These are phyloP conservation scores for Alternaria brassicicola DNA, from an alignment of 2,329 filamentous ascomycete genomes.

Conservation along the genomic window DNA sequence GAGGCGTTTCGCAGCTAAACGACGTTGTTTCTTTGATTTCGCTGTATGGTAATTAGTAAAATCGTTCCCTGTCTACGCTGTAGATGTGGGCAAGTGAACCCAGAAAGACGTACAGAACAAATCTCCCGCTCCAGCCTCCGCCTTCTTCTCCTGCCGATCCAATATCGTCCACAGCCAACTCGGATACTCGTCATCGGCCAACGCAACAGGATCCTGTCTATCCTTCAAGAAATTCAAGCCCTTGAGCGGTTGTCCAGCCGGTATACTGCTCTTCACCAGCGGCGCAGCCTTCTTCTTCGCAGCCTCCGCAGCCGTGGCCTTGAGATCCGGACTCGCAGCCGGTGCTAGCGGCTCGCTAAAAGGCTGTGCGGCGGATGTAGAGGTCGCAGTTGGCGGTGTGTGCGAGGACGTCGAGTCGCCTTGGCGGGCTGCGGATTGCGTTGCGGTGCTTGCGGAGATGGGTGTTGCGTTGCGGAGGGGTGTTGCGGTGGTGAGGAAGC, in stretches of 20 bases:
- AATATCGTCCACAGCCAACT: slow-evolving; percentile 79
- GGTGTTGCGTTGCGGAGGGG: slow-evolving; percentile 32
- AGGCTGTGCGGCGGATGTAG: slow-evolving; percentile 54
- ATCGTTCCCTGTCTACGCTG: background rate
- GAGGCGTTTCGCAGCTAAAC: slow-evolving; percentile 70
- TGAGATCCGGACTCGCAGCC: slow-evolving; percentile 25
- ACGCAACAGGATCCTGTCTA: slow-evolving; percentile 72
- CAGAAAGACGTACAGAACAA: slow-evolving; percentile 74
- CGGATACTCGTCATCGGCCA: slow-evolving; percentile 78
- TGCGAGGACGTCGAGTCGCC: slow-evolving; percentile 32
- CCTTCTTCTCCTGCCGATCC: slow-evolving; percentile 62
- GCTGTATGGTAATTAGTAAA: slow-evolving; percentile 18
- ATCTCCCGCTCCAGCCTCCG: slow-evolving; percentile 67
- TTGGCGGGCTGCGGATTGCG: slow-evolving; percentile 36
- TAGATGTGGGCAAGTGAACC: background rate
- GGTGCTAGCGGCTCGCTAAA: slow-evolving; percentile 51
- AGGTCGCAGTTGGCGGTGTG: slow-evolving; percentile 50
- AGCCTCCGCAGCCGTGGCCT: slow-evolving; percentile 32
- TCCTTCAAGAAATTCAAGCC: slow-evolving; percentile 81
- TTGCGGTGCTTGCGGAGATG: slow-evolving; percentile 34
- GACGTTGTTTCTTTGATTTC: slow-evolving; percentile 83
- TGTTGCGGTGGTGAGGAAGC: slow-evolving; percentile 36
- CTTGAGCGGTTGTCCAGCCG: slow-evolving; percentile 71
- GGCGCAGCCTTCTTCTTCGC: slow-evolving; percentile 39
- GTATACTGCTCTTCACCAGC: slow-evolving; percentile 57